phyloP scores from a whole-genome alignment of 2,329 filamentous ascomycete genomes.

The Verticillium albo-atrum region DNA sequence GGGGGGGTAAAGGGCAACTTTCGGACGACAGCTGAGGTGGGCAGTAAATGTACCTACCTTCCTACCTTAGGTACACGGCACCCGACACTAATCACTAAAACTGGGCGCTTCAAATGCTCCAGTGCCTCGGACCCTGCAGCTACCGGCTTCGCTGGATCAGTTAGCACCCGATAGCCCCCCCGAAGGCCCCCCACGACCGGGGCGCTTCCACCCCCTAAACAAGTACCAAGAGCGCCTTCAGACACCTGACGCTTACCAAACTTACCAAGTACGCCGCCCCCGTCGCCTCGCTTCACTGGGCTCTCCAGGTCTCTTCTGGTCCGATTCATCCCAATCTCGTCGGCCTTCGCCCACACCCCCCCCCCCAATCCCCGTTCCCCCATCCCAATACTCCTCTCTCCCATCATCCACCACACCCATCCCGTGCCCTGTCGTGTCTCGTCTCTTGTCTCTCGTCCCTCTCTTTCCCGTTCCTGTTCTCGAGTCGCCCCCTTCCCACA shows the following conservation, averaged over 20 bases:
- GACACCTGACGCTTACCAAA: not conserved
- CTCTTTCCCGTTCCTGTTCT: conserved; percentile 1
- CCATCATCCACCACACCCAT: not conserved
- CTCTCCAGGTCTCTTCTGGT: not conserved
- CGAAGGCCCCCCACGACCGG: not conserved
- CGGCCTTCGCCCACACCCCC: not conserved
- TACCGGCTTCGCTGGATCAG: not conserved
- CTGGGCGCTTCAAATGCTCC: not conserved
- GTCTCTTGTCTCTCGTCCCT: conserved; percentile 1
- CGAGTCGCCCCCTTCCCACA: not conserved
- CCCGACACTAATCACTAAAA: not conserved
- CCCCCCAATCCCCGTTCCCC: not conserved
- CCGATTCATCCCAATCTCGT: not conserved
- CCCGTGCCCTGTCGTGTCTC: not conserved
- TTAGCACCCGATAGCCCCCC: not conserved
- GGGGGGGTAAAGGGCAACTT: not conserved
- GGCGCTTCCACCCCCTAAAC: not conserved
- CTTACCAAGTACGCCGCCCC: no score
- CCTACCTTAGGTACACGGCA: no score
- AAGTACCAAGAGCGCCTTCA: not conserved
- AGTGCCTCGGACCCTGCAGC: conserved; percentile 12
- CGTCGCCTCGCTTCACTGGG: not conserved
- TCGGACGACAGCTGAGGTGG: not conserved
- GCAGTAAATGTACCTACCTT: no score
- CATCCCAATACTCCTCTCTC: not conserved